These are phyloP conservation scores for Naganishia kalamii DNA, from an alignment of 768 basidiomycete species.

Conservation along the genomic window DNA sequence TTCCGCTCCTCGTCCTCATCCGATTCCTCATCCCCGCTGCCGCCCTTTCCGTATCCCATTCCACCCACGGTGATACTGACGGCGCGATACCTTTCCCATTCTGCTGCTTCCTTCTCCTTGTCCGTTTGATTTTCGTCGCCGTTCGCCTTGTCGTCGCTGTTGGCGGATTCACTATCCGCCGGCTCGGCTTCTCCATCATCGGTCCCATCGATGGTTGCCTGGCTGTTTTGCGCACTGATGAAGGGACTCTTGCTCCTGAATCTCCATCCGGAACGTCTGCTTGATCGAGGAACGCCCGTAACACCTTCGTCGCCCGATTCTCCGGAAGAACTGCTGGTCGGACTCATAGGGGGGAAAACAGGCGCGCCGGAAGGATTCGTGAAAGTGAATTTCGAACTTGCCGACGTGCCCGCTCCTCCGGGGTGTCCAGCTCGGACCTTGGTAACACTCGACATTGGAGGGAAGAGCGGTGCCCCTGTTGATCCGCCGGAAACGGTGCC, in stretches of 20 bases:
- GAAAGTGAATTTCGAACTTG: conserved; percentile 11
- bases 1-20: conserved; percentile 19
- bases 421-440: background rate
- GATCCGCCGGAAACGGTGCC: background rate
- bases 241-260: conserved; percentile 11
- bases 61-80: conserved; percentile 26
- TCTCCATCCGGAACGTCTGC: background rate
- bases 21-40: conserved; percentile 11
- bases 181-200: background rate
- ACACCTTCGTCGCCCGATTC: conserved; percentile 11
- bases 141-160: background rate
- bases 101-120: background rate
- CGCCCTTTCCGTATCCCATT: conserved; percentile 20
- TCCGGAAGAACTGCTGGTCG: conserved; percentile 17
- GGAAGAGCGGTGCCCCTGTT: conserved; percentile 6
- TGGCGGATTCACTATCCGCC: conserved; percentile 1
- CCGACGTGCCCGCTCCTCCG: background rate
- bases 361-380: background rate
- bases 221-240: conserved; percentile 5
- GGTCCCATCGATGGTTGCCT: background rate
- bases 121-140: background rate
- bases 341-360: conserved; percentile 20
- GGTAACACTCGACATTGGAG: conserved; percentile 18
- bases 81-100: conserved; percentile 11
- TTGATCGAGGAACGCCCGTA: background rate